phyloP scores from a whole-genome alignment of 176 grass and related monocot genomes.

The Canna indica region DNA sequence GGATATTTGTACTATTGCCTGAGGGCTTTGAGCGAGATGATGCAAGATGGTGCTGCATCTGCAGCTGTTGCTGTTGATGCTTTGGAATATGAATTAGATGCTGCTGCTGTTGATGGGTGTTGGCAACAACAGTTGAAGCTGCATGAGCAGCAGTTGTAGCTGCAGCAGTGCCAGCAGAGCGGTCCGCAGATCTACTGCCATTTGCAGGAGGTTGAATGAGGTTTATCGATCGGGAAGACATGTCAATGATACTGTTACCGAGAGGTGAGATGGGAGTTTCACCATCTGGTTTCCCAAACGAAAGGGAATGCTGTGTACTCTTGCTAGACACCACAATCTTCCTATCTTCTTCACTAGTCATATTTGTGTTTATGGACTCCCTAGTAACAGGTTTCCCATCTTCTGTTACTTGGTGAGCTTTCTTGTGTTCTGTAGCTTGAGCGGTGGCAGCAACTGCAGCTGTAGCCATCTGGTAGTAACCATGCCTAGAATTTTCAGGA shows the following conservation, averaged over 20 bases:
- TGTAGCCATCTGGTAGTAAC: constrained; percentile 53
- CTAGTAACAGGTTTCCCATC: constrained; percentile 57
- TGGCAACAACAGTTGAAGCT: constrained; percentile 8
- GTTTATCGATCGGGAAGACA: constrained; percentile 51
- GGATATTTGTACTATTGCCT: constrained; percentile 36
- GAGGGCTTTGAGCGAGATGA: constrained; percentile 62
- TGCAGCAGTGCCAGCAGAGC: constrained; percentile 5
- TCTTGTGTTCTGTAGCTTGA: constrained; percentile 53
- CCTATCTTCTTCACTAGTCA: constrained; percentile 43
- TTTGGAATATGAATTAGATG: constrained; percentile 36
- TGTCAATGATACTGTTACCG: constrained; percentile 36
- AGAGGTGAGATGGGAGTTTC: constrained; percentile 37
- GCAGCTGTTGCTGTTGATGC: constrained; percentile 36
- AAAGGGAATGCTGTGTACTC: constrained; percentile 64
- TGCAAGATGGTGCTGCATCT: constrained; percentile 43
- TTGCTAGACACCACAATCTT: constrained; percentile 49
- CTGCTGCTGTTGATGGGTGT: constrained; percentile 26
- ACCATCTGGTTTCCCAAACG: constrained; percentile 64
- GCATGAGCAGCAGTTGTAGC: neutral
- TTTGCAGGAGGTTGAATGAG: constrained; percentile 55
- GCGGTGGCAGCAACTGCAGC: constrained; percentile 30
- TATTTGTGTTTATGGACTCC: constrained; percentile 41
- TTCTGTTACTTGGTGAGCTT: constrained; percentile 26
- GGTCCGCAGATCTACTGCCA: constrained; percentile 36
- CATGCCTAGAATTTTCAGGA: constrained; percentile 64